phyloP scores from a whole-genome alignment of 169 alveolate genomes.

The Toxoplasma gondii region DNA sequence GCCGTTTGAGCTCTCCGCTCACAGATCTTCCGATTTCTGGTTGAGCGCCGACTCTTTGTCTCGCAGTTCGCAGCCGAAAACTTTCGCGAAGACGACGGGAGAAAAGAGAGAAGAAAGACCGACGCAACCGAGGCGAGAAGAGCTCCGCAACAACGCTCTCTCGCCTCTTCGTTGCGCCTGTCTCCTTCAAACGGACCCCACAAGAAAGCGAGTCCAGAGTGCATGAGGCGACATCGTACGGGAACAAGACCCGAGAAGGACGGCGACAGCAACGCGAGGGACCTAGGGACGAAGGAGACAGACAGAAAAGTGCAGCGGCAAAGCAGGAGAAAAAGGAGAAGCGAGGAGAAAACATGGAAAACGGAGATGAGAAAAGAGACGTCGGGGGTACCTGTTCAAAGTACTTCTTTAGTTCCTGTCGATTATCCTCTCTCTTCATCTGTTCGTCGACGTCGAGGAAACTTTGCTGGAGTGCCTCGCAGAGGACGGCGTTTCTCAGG shows the following conservation, averaged over 20 bases:
- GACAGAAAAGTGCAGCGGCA: neutral
- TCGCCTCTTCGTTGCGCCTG: no score
- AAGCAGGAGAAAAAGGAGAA: neutral
- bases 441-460: slow-evolving; percentile 79
- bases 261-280: neutral
- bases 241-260: neutral
- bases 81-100: no score
- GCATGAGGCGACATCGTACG: no score
- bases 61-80: no score
- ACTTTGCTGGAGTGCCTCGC: slow-evolving; percentile 67
- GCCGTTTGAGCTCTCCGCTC: no score
- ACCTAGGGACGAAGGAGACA: neutral
- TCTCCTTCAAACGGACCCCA: no score
- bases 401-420: slow-evolving; percentile 75
- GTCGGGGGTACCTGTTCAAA: slow-evolving; percentile 53
- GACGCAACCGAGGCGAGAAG: no score
- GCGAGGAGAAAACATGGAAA: neutral
- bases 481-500: slow-evolving; percentile 14
- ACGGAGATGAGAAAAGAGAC: neutral
- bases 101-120: no score
- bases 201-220: no score
- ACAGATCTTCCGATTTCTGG: no score
- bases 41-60: no score
- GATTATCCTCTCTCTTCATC: slow-evolving; percentile 77
- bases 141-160: no score